Conservation (phyloP, 257 asterid species). For the Solanum okadae region DNA sequence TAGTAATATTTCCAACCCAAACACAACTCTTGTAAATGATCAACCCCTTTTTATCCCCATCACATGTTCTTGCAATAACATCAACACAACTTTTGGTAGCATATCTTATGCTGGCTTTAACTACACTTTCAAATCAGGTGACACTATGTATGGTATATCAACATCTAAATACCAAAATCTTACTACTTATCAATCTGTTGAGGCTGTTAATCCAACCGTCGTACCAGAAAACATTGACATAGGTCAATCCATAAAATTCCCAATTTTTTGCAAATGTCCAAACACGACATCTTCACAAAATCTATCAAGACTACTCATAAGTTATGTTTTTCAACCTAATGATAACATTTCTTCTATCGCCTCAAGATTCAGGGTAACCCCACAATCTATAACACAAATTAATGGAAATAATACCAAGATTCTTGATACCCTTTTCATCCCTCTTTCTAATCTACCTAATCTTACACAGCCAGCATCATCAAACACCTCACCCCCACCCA, state of each 20-base stretch:
- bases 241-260: slow-evolving; percentile 43
- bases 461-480: slow-evolving; percentile 39
- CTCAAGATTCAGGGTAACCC: slow-evolving; percentile 36
- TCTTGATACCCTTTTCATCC: slow-evolving; percentile 54
- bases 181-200: slow-evolving; percentile 62
- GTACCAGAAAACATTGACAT: slow-evolving; percentile 21
- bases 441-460: slow-evolving; percentile 54
- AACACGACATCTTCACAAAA: slow-evolving; percentile 9
- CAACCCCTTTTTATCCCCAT: slow-evolving; percentile 66
- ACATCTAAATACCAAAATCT: slow-evolving; percentile 34
- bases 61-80: slow-evolving; percentile 57
- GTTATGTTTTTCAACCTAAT: slow-evolving; percentile 60
- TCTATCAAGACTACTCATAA: slow-evolving; percentile 35
- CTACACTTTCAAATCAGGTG: slow-evolving; percentile 36
- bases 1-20: slow-evolving; percentile 55
- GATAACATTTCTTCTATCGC: slow-evolving; percentile 47
- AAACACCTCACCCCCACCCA: slow-evolving; percentile 2
- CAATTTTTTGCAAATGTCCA: slow-evolving; percentile 84
- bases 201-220: slow-evolving; percentile 55
- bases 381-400: slow-evolving; percentile 25
- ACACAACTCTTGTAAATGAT: slow-evolving; percentile 32
- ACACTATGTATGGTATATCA: slow-evolving; percentile 46
- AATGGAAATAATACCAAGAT: slow-evolving; percentile 39
- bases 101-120: slow-evolving; percentile 54
- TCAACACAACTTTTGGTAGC: slow-evolving; percentile 35